Base-by-base conservation (phyloP, 1,284 basidiomycete species). In the Dichomitus squalens region DNA sequence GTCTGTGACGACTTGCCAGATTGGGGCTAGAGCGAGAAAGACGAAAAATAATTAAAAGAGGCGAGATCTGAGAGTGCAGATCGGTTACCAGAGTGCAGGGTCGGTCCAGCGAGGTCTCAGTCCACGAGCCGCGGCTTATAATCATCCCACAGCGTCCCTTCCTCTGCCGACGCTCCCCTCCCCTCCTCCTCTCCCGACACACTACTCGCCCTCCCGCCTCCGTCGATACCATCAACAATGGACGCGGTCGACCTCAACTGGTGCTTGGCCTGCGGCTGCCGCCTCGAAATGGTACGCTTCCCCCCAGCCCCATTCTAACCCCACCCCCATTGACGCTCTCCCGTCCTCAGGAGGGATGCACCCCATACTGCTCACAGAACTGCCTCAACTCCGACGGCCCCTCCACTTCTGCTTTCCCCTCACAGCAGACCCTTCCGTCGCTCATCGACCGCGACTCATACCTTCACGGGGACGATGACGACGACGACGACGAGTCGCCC, bases 161-260 rank as follows among this genome's bases (percentile, higher is more conserved):
- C 50, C 53, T 49, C 53, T 55, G 53, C 60, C 60, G 63, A 58
- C 61, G 51, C 62, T 60, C 57, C 56, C 59, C 59, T 61, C 60
- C 53, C 49, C 49, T 38, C 52, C 49, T 52, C 64, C 51, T 47
- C 49, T 41, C 34, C 56, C 23, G 39, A 59, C 40, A 35, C 43
- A 27, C 41, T 25, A 18, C 21, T 7, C 41, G 34, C 49, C 44
- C 23, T 33, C 40, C 39, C 48, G 58, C 46, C 50, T 59, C 52
- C 52, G 40, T 34, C 53, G 39, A 9, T 34, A 21, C 38, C 27
- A 16, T n/a, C 53, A 21, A 62, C 65, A 58, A 84, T 87, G 80
- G 86, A 87, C 70, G 80, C 78, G 56, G 83, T 86, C 78, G 86
- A 87, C 71, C 78, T 79, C 58, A 80, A 86, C 74, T 88, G 86